These are phyloP conservation scores for Gynochthodes officinalis DNA, from an alignment of 257 asterid species.

Conservation along the genomic window DNA sequence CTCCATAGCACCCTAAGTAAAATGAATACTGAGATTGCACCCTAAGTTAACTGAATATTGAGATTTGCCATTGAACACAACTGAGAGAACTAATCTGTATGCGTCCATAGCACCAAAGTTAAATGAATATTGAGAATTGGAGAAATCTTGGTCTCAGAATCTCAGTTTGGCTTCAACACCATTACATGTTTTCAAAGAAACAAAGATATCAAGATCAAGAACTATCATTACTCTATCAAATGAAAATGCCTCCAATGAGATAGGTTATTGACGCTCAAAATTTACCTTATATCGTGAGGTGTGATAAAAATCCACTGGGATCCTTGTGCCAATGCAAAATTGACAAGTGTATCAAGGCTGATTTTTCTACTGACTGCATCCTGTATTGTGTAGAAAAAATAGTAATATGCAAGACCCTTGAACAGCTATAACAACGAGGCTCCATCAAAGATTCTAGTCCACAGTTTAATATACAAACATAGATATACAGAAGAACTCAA, in stretches of 20 bases:
- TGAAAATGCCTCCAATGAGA: not conserved
- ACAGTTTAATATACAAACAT: not conserved
- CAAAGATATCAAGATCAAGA: not conserved
- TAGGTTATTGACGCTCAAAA: not conserved
- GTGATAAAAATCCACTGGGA: slow-evolving; percentile 97
- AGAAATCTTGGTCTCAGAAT: too few species aligned
- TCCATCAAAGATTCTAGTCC: not conserved
- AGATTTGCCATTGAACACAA: not conserved
- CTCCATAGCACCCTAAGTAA: not conserved
- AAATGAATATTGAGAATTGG: too few species aligned
- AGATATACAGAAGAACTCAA: not conserved
- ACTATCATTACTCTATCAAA: not conserved
- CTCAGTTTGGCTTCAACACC: too few species aligned
- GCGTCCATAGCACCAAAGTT: too few species aligned
- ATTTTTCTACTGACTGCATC: slow-evolving; percentile 98
- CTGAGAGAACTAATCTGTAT: not conserved
- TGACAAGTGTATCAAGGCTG: slow-evolving; percentile 85
- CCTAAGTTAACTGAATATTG: not conserved
- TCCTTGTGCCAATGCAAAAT: slow-evolving; percentile 89
- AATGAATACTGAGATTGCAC: not conserved
- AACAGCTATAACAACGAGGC: not conserved
- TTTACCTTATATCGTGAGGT: slow-evolving; percentile 92
- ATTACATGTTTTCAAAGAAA: not conserved
- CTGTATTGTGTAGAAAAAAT: slow-evolving; percentile 32
- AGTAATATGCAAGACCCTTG: not conserved